Evolutionary conservation across 202 grass and related monocot genomes (phyloP).

Genomic region (Setaria viridis): DNA sequence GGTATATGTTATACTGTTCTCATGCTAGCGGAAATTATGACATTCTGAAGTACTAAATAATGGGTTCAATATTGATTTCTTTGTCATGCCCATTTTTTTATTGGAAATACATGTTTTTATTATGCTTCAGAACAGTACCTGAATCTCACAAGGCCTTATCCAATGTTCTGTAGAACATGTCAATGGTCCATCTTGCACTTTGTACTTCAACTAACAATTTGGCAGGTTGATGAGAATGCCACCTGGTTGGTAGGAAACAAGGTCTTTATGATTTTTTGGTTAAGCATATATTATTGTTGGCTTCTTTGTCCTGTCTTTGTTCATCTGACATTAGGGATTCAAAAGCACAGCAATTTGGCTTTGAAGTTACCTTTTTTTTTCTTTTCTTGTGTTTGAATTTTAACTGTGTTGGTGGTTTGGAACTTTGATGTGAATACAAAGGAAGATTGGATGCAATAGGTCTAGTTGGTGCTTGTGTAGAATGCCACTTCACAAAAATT

Average conservation of each 20-base stretch:
- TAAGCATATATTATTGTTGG: background rate
- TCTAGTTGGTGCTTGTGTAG: background rate
- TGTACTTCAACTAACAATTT: slow-evolving; percentile 27
- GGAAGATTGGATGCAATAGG: background rate
- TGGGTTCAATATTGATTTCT: background rate
- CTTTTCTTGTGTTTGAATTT: background rate
- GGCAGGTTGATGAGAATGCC: slow-evolving; percentile 18
- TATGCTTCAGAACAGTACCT: background rate
- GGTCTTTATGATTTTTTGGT: background rate
- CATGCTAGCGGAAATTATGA: background rate
- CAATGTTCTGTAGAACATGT: background rate
- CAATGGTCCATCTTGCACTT: slow-evolving; percentile 1
- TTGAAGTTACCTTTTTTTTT: background rate
- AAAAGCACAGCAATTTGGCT: background rate
- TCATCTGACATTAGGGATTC: background rate
- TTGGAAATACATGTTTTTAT: background rate
- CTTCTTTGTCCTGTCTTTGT: background rate
- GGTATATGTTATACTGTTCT: slow-evolving; percentile 49
- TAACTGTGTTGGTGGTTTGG: background rate
- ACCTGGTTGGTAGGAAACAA: slow-evolving; percentile 27
- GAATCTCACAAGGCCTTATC: background rate
- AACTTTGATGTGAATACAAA: background rate
- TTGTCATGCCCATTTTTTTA: background rate
- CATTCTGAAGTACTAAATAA: background rate
- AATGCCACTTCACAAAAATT: background rate